Percentiles rank a stretch among this genome's conserved stretches.
phyloP scores from a whole-genome alignment of 2,329 filamentous ascomycete species.

The Hyphodiscus sp. region DNA sequence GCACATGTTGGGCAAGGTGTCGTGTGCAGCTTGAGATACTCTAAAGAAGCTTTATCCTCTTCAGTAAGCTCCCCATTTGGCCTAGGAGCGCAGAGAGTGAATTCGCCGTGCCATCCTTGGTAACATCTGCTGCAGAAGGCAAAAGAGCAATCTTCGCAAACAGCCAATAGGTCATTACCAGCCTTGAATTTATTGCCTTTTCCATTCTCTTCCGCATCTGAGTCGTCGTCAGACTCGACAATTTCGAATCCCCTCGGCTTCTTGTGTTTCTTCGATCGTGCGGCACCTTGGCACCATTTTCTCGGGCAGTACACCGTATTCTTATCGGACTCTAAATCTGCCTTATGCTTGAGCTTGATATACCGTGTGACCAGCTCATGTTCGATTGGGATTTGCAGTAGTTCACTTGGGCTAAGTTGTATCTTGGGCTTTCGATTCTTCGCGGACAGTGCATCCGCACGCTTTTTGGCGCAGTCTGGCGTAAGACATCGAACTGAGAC shows the following conservation, averaged over 20 bases:
- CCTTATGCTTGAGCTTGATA: conserved; percentile 85
- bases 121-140: conserved; percentile 72
- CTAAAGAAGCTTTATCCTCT: conserved; percentile 79
- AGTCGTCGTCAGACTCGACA: conserved; percentile 50
- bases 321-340: conserved; percentile 84
- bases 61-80: conserved; percentile 65
- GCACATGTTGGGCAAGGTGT: conserved; percentile 85
- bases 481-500: conserved; percentile 72
- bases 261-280: conserved; percentile 65
- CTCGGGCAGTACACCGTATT: conserved; percentile 89
- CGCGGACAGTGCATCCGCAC: conserved; percentile 27
- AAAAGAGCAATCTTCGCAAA: conserved; percentile 84
- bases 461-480: conserved; percentile 68
- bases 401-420: conserved; percentile 73
- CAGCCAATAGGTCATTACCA: conserved; percentile 59
- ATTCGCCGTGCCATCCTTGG: conserved; percentile 90
- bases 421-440: conserved; percentile 56
- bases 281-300: conserved; percentile 86
- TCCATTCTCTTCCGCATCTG: conserved; percentile 32
- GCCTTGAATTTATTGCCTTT: conserved; percentile 17
- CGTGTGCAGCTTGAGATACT: conserved; percentile 76
- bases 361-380: conserved; percentile 76
- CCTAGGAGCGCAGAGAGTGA: conserved; percentile 60
- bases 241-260: conserved; percentile 63
- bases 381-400: conserved; percentile 68